These are phyloP conservation scores for Rhododendron molle DNA, from an alignment of 148 eudicot species.

Conservation along the genomic window DNA sequence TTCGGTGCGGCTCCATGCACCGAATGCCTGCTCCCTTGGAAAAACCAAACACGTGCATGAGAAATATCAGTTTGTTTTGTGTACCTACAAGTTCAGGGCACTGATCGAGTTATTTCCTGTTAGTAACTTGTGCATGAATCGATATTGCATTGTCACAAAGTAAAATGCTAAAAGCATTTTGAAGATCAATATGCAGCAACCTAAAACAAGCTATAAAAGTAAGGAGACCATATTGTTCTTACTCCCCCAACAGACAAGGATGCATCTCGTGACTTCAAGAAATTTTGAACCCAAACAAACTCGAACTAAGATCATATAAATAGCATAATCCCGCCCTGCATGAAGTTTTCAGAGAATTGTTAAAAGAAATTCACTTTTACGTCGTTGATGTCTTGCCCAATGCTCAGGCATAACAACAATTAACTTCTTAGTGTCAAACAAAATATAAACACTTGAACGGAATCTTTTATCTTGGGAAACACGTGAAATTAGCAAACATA, in stretches of 20 bases:
- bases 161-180: background rate
- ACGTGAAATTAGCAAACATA: conserved; percentile 48
- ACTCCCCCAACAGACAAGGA: conserved; percentile 90
- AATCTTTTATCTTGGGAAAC: conserved; percentile 89
- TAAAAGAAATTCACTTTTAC: background rate
- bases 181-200: background rate
- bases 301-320: conserved; percentile 80
- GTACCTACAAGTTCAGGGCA: conserved; percentile 39
- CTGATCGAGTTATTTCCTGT: background rate
- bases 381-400: background rate
- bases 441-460: conserved; percentile 54
- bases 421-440: background rate
- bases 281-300: conserved; percentile 73
- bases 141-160: background rate
- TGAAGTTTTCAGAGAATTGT: background rate
- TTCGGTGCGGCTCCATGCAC: no score
- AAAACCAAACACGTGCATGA: conserved; percentile 75
- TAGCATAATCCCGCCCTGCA: conserved; percentile 84
- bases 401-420: background rate
- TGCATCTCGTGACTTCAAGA: conserved; percentile 73
- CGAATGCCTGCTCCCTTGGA: conserved; percentile 31
- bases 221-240: conserved; percentile 21
- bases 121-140: background rate
- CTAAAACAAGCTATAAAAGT: background rate
- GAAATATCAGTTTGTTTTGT: conserved; percentile 75